Percentiles rank a stretch among this genome's conserved stretches.
These are phyloP conservation scores for Rhizophagus clarus DNA, from an alignment of 192 early-diverging fungal species.

Conservation along the genomic window DNA sequence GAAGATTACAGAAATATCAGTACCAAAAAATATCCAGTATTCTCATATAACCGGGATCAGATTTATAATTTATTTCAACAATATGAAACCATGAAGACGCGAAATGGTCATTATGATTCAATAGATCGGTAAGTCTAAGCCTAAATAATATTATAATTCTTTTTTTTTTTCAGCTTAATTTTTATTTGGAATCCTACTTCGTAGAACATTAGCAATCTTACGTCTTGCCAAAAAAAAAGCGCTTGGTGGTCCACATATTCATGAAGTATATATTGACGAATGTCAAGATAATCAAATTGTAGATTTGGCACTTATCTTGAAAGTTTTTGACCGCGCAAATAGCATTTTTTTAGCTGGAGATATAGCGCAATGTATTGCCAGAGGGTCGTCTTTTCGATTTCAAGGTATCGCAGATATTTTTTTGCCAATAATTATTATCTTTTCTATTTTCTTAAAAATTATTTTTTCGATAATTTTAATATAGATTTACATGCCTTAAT, in stretches of 20 bases:
- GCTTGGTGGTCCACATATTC: constrained; percentile 19
- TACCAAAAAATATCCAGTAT: constrained; percentile 20
- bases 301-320: constrained; percentile 20
- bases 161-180: background rate
- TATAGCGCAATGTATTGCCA: constrained; percentile 26
- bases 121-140: constrained; percentile 7
- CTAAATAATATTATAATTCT: background rate
- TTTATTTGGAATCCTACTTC: background rate
- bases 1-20: constrained; percentile 2
- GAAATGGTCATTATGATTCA: constrained; percentile 10
- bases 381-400: constrained; percentile 22
- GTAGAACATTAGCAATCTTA: constrained; percentile 17
- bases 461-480: background rate
- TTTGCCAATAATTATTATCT: background rate
- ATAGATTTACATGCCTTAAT: constrained; percentile 13
- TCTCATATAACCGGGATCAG: constrained; percentile 10
- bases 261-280: constrained; percentile 32
- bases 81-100: constrained; percentile 2
- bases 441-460: background rate
- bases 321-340: constrained; percentile 7
- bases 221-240: constrained; percentile 10
- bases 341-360: constrained; percentile 25
- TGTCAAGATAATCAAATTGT: constrained; percentile 28
- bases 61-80: constrained; percentile 26
- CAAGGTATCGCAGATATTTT: background rate